A percentile compares a stretch with the other conserved stretches of the same genome.
Evolutionary conservation across 73 alveolate genomes (phyloP).

Genomic region (Paramecium bursaria): DNA sequence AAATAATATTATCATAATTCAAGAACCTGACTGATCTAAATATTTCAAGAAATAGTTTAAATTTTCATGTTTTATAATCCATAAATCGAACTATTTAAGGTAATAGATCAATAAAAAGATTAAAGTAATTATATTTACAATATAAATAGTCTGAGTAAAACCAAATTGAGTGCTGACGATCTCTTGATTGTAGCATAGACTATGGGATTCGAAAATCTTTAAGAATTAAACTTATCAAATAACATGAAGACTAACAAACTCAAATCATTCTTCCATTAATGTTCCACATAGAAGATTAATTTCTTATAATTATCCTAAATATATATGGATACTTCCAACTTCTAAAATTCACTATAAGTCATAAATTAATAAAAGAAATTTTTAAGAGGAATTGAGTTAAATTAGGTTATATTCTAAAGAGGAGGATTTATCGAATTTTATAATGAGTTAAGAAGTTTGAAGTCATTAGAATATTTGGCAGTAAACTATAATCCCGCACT

Average conservation of each 20-base stretch:
- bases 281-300: constrained; percentile 16
- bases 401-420: constrained; percentile 3
- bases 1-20: not conserved
- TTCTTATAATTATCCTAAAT: constrained; percentile 8
- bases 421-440: not conserved
- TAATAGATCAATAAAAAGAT: constrained; percentile 46
- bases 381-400: constrained; percentile 33
- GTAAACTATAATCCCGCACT: constrained; percentile 27
- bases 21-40: constrained; percentile 15
- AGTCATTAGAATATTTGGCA: constrained; percentile 9
- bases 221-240: constrained; percentile 41
- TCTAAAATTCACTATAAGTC: constrained; percentile 12
- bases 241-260: constrained; percentile 18
- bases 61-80: constrained; percentile 25
- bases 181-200: constrained; percentile 33
- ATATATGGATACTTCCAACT: constrained; percentile 40
- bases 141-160: constrained; percentile 9
- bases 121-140: not conserved
- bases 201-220: not conserved
- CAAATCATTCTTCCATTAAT: constrained; percentile 39
- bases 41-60: constrained; percentile 8
- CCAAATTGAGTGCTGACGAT: constrained; percentile 59
- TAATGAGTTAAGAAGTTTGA: not conserved
- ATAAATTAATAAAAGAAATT: not conserved
- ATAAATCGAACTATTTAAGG: constrained; percentile 26